A percentile compares a stretch with the other conserved stretches of the same genome.
Conservation (phyloP, 2,329 filamentous ascomycete species). For the Ceratocystis cacaofunesta region DNA sequence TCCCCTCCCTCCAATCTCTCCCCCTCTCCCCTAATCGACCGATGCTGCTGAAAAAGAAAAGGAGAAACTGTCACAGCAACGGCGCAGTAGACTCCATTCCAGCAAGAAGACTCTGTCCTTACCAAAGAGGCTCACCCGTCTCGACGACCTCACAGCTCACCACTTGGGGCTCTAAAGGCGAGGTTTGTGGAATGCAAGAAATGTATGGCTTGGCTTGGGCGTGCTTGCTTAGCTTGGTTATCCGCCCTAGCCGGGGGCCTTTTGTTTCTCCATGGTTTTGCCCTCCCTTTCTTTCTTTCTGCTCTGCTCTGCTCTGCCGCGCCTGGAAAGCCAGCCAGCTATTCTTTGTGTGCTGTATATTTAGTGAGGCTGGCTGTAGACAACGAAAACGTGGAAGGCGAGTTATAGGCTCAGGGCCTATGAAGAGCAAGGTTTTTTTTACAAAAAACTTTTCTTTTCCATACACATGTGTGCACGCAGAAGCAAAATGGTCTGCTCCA, state of each 20-base stretch:
- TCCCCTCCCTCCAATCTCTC: background rate
- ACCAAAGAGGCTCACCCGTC: no score
- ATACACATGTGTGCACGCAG: no score
- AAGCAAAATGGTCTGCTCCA: background rate
- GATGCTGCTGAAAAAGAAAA: background rate
- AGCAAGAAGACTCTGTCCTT: background rate
- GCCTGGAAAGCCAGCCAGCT: background rate
- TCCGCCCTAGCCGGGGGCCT: background rate
- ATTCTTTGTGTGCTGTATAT: background rate
- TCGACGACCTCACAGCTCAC: no score
- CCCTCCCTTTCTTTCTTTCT: background rate
- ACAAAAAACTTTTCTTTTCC: no score
- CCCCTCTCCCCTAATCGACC: background rate
- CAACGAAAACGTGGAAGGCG: no score
- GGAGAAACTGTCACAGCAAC: background rate
- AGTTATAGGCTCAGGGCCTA: no score
- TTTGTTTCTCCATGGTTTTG: background rate
- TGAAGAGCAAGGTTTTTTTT: no score
- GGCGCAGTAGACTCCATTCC: conserved; percentile 2
- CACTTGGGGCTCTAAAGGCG: no score
- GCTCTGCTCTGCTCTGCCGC: background rate
- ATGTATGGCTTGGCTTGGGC: background rate
- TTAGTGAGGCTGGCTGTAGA: background rate
- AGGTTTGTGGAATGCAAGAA: background rate
- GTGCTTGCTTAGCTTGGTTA: background rate